These are phyloP conservation scores for Metarhizium robertsii DNA, from an alignment of 2,329 filamentous ascomycete genomes.

Conservation along the genomic window DNA sequence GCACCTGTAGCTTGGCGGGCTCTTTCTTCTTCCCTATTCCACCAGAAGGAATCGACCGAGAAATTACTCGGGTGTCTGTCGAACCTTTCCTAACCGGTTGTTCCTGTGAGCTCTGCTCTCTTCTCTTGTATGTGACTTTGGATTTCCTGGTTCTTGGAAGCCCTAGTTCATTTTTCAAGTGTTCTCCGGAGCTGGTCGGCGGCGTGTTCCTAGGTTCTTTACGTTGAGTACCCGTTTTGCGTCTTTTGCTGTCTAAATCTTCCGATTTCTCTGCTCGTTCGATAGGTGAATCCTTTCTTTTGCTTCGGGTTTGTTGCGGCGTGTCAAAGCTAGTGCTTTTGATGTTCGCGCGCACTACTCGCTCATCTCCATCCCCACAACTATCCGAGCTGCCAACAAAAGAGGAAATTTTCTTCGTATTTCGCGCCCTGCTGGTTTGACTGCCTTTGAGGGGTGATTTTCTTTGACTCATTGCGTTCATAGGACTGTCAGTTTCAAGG, in stretches of 20 bases:
- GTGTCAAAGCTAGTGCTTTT: slow-evolving; percentile 21
- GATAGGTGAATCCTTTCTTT: slow-evolving; percentile 2
- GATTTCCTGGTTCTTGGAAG: slow-evolving; percentile 12
- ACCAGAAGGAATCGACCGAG: background rate
- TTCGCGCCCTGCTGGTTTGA: slow-evolving; percentile 8
- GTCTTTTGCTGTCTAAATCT: slow-evolving; percentile 5
- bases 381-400: slow-evolving; percentile 9
- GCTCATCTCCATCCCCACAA: slow-evolving; percentile 17
- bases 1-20: slow-evolving; percentile 1
- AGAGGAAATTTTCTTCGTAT: slow-evolving; percentile 3
- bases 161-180: slow-evolving; percentile 14
- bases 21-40: background rate
- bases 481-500: background rate
- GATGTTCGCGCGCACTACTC: slow-evolving; percentile 20
- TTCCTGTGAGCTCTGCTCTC: slow-evolving; percentile 12
- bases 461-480: background rate
- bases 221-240: background rate
- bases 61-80: background rate
- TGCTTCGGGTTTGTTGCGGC: slow-evolving; percentile 1
- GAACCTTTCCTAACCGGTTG: slow-evolving; percentile 7
- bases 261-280: background rate
- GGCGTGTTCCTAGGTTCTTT: background rate
- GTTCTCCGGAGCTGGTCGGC: slow-evolving; percentile 11
- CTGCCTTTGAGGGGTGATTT: background rate
- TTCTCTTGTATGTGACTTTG: slow-evolving; percentile 18